Evolutionary conservation across 306 rosid genomes (phyloP).

Genomic region (Lathyrus aphaca): DNA sequence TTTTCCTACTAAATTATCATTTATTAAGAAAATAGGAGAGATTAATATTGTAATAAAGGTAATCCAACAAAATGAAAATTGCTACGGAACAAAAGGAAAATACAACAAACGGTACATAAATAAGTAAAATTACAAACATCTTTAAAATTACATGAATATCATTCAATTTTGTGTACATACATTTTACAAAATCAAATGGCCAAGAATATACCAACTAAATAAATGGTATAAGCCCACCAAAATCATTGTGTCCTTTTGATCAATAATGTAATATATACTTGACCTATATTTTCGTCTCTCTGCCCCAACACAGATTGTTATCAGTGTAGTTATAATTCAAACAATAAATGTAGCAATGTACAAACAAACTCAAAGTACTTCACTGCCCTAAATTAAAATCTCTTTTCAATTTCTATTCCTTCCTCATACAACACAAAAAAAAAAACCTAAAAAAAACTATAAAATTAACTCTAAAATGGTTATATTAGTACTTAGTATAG

Average conservation of each 20-base stretch:
- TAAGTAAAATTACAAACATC: too few species aligned
- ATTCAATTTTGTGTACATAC: too few species aligned
- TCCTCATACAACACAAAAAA: constrained; percentile 11
- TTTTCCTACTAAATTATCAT: too few species aligned
- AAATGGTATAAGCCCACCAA: constrained; percentile 14
- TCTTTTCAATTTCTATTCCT: constrained; percentile 38
- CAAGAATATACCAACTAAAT: constrained; percentile 8
- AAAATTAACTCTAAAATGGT: not conserved
- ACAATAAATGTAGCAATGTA: constrained; percentile 40
- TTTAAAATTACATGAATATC: not conserved
- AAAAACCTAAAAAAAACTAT: not conserved
- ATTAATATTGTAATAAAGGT: not conserved
- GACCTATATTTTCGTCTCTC: constrained; percentile 2
- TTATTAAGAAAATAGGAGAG: not conserved
- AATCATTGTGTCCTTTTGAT: constrained; percentile 30
- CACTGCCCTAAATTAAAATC: constrained; percentile 40
- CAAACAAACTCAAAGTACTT: constrained; percentile 31
- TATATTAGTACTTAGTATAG: not conserved
- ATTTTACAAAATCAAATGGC: not conserved
- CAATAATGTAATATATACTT: constrained; percentile 5
- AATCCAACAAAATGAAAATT: not conserved
- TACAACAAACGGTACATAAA: too few species aligned
- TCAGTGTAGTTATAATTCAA: constrained; percentile 37
- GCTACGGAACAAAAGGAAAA: too few species aligned
- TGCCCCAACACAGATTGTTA: constrained; percentile 45